Percentiles rank a stretch among this genome's conserved stretches.
These are phyloP conservation scores for Hyaloscypha hepaticicola DNA, from an alignment of 495 filamentous ascomycete genomes.

Conservation along the genomic window DNA sequence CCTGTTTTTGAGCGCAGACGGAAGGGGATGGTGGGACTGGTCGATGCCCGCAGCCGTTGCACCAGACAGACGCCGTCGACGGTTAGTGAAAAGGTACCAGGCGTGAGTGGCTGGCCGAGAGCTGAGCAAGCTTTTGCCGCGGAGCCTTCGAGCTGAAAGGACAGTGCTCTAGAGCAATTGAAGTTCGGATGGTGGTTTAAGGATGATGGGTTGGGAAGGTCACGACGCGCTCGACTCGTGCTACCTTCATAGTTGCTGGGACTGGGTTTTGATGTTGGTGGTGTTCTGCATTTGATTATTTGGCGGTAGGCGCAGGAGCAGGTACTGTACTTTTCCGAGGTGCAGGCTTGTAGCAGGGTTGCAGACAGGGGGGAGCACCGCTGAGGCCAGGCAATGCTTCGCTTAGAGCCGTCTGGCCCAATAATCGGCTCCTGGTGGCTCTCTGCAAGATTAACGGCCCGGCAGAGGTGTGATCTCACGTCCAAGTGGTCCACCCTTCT, in stretches of 20 bases:
- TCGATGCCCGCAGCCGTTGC: not conserved
- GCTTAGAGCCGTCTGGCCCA: no score
- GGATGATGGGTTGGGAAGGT: not conserved
- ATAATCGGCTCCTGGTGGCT: no score
- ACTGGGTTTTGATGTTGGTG: no score
- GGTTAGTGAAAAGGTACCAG: not conserved
- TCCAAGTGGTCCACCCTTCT: not conserved
- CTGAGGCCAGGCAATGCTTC: no score
- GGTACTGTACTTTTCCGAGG: not conserved
- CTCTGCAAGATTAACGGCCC: no score
- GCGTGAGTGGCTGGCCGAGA: not conserved
- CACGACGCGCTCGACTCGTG: not conserved
- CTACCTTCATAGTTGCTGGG: not conserved
- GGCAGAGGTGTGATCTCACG: not conserved
- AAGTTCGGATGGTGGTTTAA: not conserved
- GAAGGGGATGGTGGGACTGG: not conserved
- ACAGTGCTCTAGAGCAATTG: not conserved
- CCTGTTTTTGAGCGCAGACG: conserved; percentile 1
- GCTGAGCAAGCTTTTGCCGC: not conserved
- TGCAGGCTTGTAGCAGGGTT: no score
- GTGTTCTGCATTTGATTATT: not conserved
- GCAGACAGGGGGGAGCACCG: no score
- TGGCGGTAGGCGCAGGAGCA: no score
- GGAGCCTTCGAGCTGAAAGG: not conserved
- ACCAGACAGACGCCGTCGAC: not conserved